Percentiles rank a stretch among this genome's conserved stretches.
phyloP scores from a whole-genome alignment of 305 asterid genomes.

The Fraxinus albicans region DNA sequence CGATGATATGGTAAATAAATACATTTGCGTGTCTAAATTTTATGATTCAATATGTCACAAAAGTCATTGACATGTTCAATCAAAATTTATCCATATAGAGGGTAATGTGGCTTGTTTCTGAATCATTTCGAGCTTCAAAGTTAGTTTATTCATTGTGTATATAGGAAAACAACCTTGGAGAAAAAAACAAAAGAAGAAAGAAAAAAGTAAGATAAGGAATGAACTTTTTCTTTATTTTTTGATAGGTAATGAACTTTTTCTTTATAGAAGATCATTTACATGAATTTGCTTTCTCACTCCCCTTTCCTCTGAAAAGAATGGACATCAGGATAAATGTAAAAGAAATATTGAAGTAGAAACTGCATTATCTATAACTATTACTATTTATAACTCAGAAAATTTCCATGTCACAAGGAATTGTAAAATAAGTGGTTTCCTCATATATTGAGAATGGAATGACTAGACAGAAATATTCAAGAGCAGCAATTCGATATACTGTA shows the following conservation, averaged over 20 bases:
- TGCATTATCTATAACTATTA: conserved; percentile 13
- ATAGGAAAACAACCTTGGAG: not conserved
- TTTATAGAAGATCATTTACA: not conserved
- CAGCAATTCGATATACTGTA: not conserved
- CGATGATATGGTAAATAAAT: conserved; percentile 56
- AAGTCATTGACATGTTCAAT: not conserved
- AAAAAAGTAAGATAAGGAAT: not conserved
- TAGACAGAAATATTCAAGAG: not conserved
- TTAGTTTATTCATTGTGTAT: not conserved
- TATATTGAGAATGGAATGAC: not conserved
- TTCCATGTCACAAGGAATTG: not conserved
- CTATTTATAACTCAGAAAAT: not conserved
- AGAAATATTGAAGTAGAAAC: not conserved
- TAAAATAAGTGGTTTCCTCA: not conserved
- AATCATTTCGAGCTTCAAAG: conserved; percentile 7
- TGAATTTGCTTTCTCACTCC: not conserved
- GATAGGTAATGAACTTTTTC: not conserved
- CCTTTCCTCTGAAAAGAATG: not conserved
- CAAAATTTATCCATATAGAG: not conserved
- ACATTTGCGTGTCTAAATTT: conserved; percentile 5
- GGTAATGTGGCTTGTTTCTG: conserved; percentile 15
- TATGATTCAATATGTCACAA: not conserved
- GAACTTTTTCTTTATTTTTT: not conserved
- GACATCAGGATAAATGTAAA: not conserved
- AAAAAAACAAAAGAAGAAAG: not conserved